Base-by-base conservation (phyloP, 1,284 basidiomycete species). In the Ustilago shanxiensis region DNA sequence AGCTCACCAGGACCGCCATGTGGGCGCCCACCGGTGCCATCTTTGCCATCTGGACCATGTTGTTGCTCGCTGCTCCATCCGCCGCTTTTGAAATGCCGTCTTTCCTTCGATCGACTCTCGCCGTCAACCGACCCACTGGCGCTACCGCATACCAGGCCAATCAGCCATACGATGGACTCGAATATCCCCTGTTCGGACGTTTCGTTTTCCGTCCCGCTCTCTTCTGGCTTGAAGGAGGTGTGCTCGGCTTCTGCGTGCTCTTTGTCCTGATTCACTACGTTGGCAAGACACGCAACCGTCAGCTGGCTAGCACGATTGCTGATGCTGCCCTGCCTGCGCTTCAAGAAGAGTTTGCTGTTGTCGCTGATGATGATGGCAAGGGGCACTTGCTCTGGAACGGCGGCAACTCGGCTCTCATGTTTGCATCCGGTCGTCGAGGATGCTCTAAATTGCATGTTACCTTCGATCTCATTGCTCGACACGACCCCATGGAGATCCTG, bases 301-400 rank as follows among this genome's bases (percentile, higher is more conserved):
- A 62, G 22, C 60, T 80, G 49, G 82, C 77, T 28, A 28, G 58
- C 29, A 54, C 44, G 0, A 81, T 80, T 61, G 67, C 78, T 14
- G 33, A 57, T 28, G 63, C 62, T 35, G 79, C 81, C 9, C 18
- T 72, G 1, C 78, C 80, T 26, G 35, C 56, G 2, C 66, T 83
- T 33, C 54, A 72, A n/a, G 41, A 78, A 20, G 81, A 82, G 54
- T 82, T 82, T 59, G 74, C 77, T 11, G 68, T 54, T n/a, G 73
- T 81, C 20, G 77, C 73, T 18, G 50, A 79, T 22, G 75, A 79
- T 31, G 81, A 81, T 26, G 63, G 66, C 28, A 66, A 71, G 28
- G 49, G 61, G 1, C 67, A 63, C 8, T 31, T 62, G 29, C 75
- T 85, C 13, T 86, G 84, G 84, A 85, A 86, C 59, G 84, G 83